Conservation (phyloP, 805 yeast species). For the Pichia californica region DNA sequence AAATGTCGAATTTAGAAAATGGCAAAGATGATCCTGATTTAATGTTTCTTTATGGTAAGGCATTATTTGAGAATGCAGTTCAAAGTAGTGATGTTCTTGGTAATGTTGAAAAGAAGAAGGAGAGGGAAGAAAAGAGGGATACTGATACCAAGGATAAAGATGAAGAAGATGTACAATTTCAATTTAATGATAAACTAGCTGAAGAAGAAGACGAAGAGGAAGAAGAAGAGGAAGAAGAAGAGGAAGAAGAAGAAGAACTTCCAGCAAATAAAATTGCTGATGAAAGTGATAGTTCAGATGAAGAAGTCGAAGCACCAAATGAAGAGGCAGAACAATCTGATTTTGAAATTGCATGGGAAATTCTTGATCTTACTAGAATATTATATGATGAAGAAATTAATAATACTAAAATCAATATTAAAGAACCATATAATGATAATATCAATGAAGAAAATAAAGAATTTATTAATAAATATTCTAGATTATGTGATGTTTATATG, state of each 20-base stretch:
- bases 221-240: conserved; percentile 19
- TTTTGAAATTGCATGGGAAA: conserved; percentile 85
- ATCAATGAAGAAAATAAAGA: background rate
- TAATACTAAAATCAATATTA: background rate
- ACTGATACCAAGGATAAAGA: conserved; percentile 28
- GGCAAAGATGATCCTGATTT: conserved; percentile 71
- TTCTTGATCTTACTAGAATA: conserved; percentile 72
- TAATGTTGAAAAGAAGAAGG: conserved; percentile 26
- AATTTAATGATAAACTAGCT: conserved; percentile 31
- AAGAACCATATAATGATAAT: conserved; percentile 13
- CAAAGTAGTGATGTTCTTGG: conserved; percentile 73
- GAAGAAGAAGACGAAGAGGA: conserved; percentile 21
- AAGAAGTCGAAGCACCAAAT: conserved; percentile 21
- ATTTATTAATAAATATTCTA: conserved; percentile 34
- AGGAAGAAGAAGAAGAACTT: conserved; percentile 22
- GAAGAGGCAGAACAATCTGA: conserved; percentile 54
- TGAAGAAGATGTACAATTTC: conserved; percentile 9
- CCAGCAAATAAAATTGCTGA: conserved; percentile 19
- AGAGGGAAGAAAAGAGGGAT: conserved; percentile 5
- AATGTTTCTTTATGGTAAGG: conserved; percentile 69
- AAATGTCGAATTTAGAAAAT: conserved; percentile 38
- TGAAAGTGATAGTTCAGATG: conserved; percentile 18
- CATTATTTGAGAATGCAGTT: conserved; percentile 73
- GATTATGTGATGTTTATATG: conserved; percentile 66
- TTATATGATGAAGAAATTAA: conserved; percentile 17